phyloP scores from a whole-genome alignment of 2,329 filamentous ascomycete species.

The Annulohypoxylon truncatum region DNA sequence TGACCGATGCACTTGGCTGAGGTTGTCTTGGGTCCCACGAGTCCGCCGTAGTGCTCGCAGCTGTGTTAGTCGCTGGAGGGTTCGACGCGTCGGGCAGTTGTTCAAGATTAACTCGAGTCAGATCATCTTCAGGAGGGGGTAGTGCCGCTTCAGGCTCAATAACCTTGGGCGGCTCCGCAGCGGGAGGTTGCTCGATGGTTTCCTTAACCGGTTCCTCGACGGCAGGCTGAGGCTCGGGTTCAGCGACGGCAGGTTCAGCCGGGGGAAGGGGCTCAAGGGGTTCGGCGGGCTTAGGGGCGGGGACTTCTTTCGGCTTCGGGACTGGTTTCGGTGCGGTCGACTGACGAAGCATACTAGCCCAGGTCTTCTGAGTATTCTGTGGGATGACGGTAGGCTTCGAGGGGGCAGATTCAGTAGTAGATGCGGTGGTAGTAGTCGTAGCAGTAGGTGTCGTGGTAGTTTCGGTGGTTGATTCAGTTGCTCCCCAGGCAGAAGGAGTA shows the following conservation, averaged over 20 bases:
- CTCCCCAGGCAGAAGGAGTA: slow-evolving; percentile 52
- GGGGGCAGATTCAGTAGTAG: slow-evolving; percentile 50
- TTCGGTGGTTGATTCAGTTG: slow-evolving; percentile 49
- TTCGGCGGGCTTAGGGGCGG: slow-evolving; percentile 60
- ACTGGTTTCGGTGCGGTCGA: slow-evolving; percentile 68
- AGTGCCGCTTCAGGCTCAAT: slow-evolving; percentile 67
- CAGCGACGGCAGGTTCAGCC: slow-evolving; percentile 54
- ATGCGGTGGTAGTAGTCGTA: slow-evolving; percentile 55
- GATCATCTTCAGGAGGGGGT: slow-evolving; percentile 79
- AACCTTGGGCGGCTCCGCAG: slow-evolving; percentile 53
- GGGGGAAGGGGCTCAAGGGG: slow-evolving; percentile 59
- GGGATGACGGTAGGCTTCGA: slow-evolving; percentile 51
- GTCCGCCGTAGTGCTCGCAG: slow-evolving; percentile 88
- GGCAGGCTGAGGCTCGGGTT: slow-evolving; percentile 56
- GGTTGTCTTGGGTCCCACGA: slow-evolving; percentile 79
- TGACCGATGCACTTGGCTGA: slow-evolving; percentile 68
- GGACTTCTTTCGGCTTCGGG: slow-evolving; percentile 65
- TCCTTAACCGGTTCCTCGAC: slow-evolving; percentile 52
- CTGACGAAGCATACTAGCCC: slow-evolving; percentile 80
- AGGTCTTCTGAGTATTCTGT: slow-evolving; percentile 66
- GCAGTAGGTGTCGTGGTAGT: slow-evolving; percentile 53
- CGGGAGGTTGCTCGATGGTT: slow-evolving; percentile 45
- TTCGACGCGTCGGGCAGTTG: slow-evolving; percentile 85
- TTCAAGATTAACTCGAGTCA: slow-evolving; percentile 93
- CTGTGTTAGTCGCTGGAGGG: slow-evolving; percentile 82